Conservation (phyloP, 2,329 filamentous ascomycete genomes). For the Lachnellula willkommii region DNA sequence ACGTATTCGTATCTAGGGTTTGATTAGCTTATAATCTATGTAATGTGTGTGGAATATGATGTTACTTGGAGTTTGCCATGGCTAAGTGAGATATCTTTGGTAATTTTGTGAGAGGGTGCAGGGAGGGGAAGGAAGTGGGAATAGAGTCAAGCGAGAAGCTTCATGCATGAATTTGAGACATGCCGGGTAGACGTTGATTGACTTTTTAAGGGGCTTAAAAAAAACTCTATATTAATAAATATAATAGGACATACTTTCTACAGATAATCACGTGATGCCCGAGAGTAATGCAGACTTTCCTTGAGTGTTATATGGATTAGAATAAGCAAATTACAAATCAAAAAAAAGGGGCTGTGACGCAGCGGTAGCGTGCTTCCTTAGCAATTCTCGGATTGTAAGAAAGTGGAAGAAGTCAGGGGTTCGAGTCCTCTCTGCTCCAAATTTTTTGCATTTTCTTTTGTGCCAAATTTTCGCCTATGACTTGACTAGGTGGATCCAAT, state of each 20-base stretch:
- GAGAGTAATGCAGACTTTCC: background rate
- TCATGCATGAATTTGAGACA: no score
- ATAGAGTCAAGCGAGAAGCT: background rate
- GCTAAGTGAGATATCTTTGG: background rate
- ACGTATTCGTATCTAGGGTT: slow-evolving; percentile 82
- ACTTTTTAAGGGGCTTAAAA: no score
- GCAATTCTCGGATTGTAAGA: slow-evolving; percentile 1
- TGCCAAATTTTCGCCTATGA: background rate
- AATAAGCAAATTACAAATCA: background rate
- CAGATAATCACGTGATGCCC: background rate
- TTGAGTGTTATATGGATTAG: background rate
- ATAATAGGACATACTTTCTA: no score
- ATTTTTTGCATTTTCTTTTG: background rate
- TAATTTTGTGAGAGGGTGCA: background rate
- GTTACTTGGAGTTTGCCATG: slow-evolving; percentile 31
- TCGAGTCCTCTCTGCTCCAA: slow-evolving; percentile 1
- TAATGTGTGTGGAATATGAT: background rate
- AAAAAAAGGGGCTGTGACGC: background rate
- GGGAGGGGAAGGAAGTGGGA: background rate
- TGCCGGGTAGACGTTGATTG: no score
- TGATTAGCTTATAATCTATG: background rate
- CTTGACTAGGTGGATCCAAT: background rate
- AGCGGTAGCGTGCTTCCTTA: slow-evolving; percentile 4
- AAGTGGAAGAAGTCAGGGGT: slow-evolving; percentile 1
- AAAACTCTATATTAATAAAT: no score